Evolutionary conservation across 2,329 filamentous ascomycete genomes (phyloP).

Genomic region (Penicillium sclerotigenum): DNA sequence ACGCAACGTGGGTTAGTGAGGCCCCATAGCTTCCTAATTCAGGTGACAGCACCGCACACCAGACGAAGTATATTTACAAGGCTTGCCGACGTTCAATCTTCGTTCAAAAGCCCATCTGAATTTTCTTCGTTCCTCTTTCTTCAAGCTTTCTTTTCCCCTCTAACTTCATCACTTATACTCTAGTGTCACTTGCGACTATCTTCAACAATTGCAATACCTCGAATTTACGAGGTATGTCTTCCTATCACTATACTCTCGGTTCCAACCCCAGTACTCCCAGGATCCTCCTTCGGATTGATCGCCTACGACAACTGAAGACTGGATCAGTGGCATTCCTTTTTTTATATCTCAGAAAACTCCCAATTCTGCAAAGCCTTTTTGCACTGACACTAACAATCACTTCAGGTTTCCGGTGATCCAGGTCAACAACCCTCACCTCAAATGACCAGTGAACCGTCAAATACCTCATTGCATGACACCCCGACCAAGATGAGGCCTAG

Average conservation of each 20-base stretch:
- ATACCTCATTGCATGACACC: background rate
- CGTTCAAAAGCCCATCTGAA: too few species aligned
- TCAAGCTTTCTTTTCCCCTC: too few species aligned
- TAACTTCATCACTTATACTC: background rate
- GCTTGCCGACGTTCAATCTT: background rate
- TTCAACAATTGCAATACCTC: background rate
- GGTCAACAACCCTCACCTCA: background rate
- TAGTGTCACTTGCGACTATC: too few species aligned
- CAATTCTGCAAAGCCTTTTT: background rate
- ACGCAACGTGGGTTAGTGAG: too few species aligned
- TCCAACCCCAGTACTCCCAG: too few species aligned
- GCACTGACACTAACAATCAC: background rate
- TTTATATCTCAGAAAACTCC: accelerated
- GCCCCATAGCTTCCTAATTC: background rate
- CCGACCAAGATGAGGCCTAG: background rate
- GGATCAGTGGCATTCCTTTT: background rate
- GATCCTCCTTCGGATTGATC: background rate
- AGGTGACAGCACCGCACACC: background rate
- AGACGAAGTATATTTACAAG: background rate
- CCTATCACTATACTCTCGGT: background rate
- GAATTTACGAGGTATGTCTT: background rate
- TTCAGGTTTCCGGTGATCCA: background rate
- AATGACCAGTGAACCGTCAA: too few species aligned
- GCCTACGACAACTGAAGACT: background rate
- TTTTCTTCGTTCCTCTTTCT: too few species aligned